A percentile compares a stretch with the other conserved stretches of the same genome.
These are phyloP conservation scores for Hypoxylon rickii DNA, from an alignment of 495 filamentous ascomycete species.

Conservation along the genomic window DNA sequence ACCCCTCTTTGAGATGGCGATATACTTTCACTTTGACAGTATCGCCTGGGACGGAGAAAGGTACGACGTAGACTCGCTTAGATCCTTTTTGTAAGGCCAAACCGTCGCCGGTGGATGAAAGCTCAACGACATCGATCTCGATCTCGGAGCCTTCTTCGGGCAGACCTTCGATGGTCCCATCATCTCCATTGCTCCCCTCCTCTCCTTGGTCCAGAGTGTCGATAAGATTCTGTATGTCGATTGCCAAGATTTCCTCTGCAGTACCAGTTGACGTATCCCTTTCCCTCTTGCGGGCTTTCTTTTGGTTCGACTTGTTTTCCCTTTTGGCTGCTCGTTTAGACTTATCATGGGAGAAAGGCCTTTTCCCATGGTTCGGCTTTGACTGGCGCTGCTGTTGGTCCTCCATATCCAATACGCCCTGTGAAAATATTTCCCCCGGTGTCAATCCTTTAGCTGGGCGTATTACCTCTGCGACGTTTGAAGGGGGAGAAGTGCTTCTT, in stretches of 20 bases:
- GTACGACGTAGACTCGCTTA: constrained; percentile 82
- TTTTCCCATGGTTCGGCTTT: no score
- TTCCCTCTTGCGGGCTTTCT: constrained; percentile 48
- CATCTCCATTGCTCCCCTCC: constrained; percentile 5
- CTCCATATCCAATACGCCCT: no score
- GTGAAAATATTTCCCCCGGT: no score
- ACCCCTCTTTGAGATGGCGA: constrained; percentile 62
- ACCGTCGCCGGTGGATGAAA: constrained; percentile 92
- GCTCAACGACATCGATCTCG: constrained; percentile 71
- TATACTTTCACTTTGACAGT: constrained; percentile 77
- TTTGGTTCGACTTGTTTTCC: constrained; percentile 55
- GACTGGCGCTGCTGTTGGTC: background rate
- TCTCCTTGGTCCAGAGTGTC: constrained; percentile 47
- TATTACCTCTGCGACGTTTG: no score
- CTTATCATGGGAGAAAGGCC: constrained; percentile 1
- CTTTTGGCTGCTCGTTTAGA: constrained; percentile 42
- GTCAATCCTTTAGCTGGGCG: no score
- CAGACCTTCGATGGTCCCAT: constrained; percentile 35
- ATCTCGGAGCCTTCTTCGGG: constrained; percentile 76
- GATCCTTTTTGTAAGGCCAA: constrained; percentile 68
- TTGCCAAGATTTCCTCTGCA: constrained; percentile 73
- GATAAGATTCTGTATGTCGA: constrained; percentile 70
- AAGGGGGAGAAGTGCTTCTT: no score
- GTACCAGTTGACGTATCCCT: constrained; percentile 58
- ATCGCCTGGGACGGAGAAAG: constrained; percentile 85